These are phyloP conservation scores for Brassica cretica DNA, from an alignment of 345 rosid species.

Conservation along the genomic window DNA sequence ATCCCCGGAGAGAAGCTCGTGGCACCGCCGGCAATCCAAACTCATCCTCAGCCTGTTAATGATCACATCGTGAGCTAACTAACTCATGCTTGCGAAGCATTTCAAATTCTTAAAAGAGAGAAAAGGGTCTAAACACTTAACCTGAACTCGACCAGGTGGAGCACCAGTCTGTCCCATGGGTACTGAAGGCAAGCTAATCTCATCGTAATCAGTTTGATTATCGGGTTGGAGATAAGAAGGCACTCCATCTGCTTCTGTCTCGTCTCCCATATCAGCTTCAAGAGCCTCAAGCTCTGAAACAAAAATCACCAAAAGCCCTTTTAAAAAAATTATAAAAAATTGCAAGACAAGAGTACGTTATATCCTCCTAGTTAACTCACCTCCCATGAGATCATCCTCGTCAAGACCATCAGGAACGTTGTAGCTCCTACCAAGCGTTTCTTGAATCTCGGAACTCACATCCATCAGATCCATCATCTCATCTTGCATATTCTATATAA, in stretches of 20 bases:
- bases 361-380: constrained; percentile 40
- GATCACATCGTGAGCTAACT: neutral
- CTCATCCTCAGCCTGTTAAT: constrained; percentile 79
- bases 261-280: constrained; percentile 95
- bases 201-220: constrained; percentile 63
- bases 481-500: constrained; percentile 90
- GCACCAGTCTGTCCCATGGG: constrained; percentile 47
- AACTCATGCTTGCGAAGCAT: neutral
- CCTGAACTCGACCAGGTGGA: constrained; percentile 69
- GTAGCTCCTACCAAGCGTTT: constrained; percentile 91
- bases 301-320: constrained; percentile 15
- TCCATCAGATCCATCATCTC: constrained; percentile 99
- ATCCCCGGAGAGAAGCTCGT: constrained; percentile 76
- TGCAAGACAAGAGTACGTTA: neutral
- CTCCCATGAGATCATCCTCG: constrained; percentile 98
- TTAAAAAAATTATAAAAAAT: neutral
- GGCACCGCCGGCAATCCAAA: constrained; percentile 88
- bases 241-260: constrained; percentile 72
- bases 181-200: constrained; percentile 84
- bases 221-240: constrained; percentile 98
- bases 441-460: constrained; percentile 91
- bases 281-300: constrained; percentile 89
- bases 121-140: constrained; percentile 26
- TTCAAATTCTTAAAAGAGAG: neutral
- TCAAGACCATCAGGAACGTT: constrained; percentile 95